Percentiles rank a stretch among this genome's conserved stretches.
Evolutionary conservation across 2,329 filamentous ascomycete species (phyloP).

Genomic region (Phialemonium atrogriseum): DNA sequence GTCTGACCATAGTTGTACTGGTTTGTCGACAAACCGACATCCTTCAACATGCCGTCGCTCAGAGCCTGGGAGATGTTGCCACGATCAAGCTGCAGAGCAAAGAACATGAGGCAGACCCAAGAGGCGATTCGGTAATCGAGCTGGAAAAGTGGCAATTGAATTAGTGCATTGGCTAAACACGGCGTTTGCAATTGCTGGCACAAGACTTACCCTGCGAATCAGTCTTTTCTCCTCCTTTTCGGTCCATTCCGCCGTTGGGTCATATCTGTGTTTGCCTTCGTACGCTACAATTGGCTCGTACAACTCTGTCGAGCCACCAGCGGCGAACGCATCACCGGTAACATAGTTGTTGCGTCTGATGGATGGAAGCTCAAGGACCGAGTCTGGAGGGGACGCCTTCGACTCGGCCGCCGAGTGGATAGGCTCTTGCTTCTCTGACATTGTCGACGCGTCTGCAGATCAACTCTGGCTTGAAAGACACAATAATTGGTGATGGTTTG

Average conservation of each 20-base stretch:
- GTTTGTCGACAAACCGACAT: slow-evolving; percentile 24
- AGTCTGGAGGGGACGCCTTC: too few species aligned
- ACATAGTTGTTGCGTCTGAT: slow-evolving; percentile 1
- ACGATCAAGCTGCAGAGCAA: slow-evolving; percentile 26
- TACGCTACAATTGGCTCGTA: slow-evolving; percentile 47
- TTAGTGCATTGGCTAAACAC: background rate
- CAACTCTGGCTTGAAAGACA: too few species aligned
- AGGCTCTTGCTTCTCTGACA: too few species aligned
- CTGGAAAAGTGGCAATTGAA: slow-evolving; percentile 8
- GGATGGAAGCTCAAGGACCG: too few species aligned
- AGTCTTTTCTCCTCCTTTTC: slow-evolving; percentile 46
- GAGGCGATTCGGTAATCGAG: slow-evolving; percentile 22
- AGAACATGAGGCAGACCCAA: slow-evolving; percentile 25
- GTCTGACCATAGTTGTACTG: slow-evolving; percentile 46
- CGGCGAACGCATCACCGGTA: slow-evolving; percentile 6
- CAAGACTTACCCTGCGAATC: slow-evolving; percentile 37
- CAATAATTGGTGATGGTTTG: too few species aligned
- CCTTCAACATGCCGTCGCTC: slow-evolving; percentile 22
- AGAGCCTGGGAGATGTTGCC: slow-evolving; percentile 26
- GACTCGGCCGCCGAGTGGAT: too few species aligned
- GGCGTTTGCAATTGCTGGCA: slow-evolving; percentile 13
- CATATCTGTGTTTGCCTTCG: slow-evolving; percentile 51
- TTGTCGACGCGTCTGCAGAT: too few species aligned
- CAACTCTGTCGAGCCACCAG: slow-evolving; percentile 7
- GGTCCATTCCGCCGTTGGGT: slow-evolving; percentile 48